Conservation (phyloP, 1,284 basidiomycete species). For the Papiliotrema nemorosa region DNA sequence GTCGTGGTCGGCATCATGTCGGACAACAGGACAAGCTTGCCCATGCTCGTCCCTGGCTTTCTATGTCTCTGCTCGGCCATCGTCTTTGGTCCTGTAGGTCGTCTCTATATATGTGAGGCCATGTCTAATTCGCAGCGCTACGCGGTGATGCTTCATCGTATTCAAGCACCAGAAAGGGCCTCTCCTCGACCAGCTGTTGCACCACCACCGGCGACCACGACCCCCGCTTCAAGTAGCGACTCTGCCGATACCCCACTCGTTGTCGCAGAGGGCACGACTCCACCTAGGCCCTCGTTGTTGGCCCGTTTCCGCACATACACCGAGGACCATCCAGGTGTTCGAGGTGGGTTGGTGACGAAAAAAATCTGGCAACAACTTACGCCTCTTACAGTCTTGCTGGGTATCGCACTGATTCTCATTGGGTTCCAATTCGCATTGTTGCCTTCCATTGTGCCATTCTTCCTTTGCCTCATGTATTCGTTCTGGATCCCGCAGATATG, state of each 20-base stretch:
- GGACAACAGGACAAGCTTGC: slow-evolving; percentile 70
- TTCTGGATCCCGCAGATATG: slow-evolving; percentile 81
- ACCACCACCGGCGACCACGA: slow-evolving; percentile 8
- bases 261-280: too few relatives aligned
- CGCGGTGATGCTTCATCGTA: slow-evolving; percentile 68
- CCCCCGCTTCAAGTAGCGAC: neutral
- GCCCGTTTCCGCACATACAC: neutral
- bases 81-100: slow-evolving; percentile 47
- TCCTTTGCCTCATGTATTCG: slow-evolving; percentile 68
- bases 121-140: slow-evolving; percentile 62
- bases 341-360: too few relatives aligned
- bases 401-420: slow-evolving; percentile 59
- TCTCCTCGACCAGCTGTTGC: slow-evolving; percentile 6
- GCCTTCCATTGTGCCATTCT: slow-evolving; percentile 65
- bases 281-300: too few relatives aligned
- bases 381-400: neutral
- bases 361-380: neutral
- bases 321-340: neutral
- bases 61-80: slow-evolving; percentile 52
- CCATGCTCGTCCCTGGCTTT: slow-evolving; percentile 76
- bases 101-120: neutral
- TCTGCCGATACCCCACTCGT: too few relatives aligned
- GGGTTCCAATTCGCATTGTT: slow-evolving; percentile 69
- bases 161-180: slow-evolving; percentile 72
- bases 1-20: slow-evolving; percentile 77